Base-by-base conservation (phyloP, 1,139 yeast genomes). In the Pichia sp. region DNA sequence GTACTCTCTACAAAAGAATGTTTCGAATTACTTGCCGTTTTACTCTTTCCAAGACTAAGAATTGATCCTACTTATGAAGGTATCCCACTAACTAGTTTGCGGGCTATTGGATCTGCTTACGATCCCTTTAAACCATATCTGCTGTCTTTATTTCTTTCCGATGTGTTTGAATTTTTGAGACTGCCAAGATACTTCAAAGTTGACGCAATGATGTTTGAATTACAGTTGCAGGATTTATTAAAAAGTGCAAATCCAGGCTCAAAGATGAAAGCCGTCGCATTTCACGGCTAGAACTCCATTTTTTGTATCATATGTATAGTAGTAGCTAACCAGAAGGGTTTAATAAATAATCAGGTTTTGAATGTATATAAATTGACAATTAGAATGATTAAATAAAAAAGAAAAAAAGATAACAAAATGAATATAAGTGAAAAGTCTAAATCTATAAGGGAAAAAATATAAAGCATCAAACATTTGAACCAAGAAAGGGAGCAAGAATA, bases 181-280 rank as follows among this genome's bases (percentile, higher is more conserved):
- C 51, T 63, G 49, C 64, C 64, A n/a, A 50, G 51, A 31, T 63
- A 36, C 44, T 64, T 63, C 46, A 57, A 57, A 41, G 46, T 65
- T n/a, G 62, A 59, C 50, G 53, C 64, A 1, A 50, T 61, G 2
- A 51, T 62, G 53, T 63, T 64, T 53, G 66, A 63, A 46, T 30
- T 64, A 23, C 65, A 63, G 41, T 23, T 63, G 8, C 56, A 52
- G 42, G 56, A 52, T 38, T 15, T 55, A 4, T 26, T 50, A 15
- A 34, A 45, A n/a, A 32, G 19, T 15, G 23, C 44, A 3, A 49
- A 38, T 5, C 49, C 51, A 7, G 32, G 32, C n/a, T 16, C 36
- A 15, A 34, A 47, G 31, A 36, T 47, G 47, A 43, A 13, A 32
- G 15, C n/a, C 23, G 38, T 30, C 13, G 19, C 50, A 3, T 26